These are phyloP conservation scores for Hysterium pulicare DNA, from an alignment of 2,329 filamentous ascomycete genomes.

Conservation along the genomic window DNA sequence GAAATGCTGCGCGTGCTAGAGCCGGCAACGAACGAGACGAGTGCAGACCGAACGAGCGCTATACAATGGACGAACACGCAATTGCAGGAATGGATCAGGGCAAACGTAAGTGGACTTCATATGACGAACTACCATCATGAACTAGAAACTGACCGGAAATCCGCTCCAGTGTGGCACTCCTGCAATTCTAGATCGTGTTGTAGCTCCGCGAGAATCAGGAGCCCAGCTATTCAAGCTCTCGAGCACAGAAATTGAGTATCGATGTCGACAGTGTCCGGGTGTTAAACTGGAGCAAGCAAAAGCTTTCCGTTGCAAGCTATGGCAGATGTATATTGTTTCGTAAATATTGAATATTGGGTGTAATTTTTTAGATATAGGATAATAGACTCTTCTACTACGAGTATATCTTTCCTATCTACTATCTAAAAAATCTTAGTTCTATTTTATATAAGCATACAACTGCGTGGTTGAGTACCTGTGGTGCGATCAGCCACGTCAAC, in stretches of 20 bases:
- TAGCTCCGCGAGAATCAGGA: constrained; percentile 44
- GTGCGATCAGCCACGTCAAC: too few species aligned
- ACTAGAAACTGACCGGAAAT: constrained; percentile 5
- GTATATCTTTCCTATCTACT: too few species aligned
- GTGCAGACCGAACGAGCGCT: constrained; percentile 28
- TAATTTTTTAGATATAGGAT: neutral
- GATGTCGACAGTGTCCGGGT: constrained; percentile 39
- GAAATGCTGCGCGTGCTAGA: constrained; percentile 45
- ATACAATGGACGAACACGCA: constrained; percentile 42
- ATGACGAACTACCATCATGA: constrained; percentile 2
- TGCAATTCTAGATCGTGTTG: constrained; percentile 26
- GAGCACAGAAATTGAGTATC: constrained; percentile 38
- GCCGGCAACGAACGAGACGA: constrained; percentile 22
- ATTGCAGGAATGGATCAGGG: constrained; percentile 40
- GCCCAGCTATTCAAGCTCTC: constrained; percentile 42
- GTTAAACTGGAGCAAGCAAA: constrained; percentile 40
- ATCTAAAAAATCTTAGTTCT: too few species aligned
- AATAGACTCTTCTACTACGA: too few species aligned
- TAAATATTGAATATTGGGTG: constrained; percentile 2
- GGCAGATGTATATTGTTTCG: constrained; percentile 23
- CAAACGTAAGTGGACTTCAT: constrained; percentile 34
- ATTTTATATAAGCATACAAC: too few species aligned
- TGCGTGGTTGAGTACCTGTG: too few species aligned
- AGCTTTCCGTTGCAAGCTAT: constrained; percentile 44
- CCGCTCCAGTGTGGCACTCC: constrained; percentile 40